These are phyloP conservation scores for Polytolypa hystricis DNA, from an alignment of 2,329 filamentous ascomycete species.

Conservation along the genomic window DNA sequence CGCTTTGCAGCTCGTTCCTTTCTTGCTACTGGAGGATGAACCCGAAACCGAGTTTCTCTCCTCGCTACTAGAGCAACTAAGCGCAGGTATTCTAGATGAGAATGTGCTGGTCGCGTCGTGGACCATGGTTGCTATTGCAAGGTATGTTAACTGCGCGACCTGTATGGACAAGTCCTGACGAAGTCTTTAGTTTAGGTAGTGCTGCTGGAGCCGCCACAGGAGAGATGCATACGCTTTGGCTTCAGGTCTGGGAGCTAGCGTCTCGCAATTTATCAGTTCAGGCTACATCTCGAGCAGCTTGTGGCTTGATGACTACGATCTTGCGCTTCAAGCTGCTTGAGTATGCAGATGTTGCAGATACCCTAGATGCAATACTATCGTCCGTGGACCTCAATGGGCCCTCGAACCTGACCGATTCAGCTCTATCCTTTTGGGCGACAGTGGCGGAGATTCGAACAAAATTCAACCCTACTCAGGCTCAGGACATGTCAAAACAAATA, in stretches of 20 bases:
- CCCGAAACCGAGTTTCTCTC: conserved; percentile 43
- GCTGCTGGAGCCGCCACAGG: conserved; percentile 25
- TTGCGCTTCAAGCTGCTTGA: conserved; percentile 55
- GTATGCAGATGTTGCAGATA: conserved; percentile 56
- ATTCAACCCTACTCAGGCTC: conserved; percentile 57
- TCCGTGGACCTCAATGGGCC: conserved; percentile 76
- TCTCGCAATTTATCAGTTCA: conserved; percentile 59
- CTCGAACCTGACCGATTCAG: conserved; percentile 65
- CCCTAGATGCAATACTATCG: conserved; percentile 60
- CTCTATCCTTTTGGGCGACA: conserved; percentile 59
- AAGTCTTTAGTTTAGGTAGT: conserved; percentile 21
- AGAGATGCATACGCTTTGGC: conserved; percentile 48
- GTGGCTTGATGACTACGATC: conserved; percentile 59
- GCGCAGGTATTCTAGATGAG: conserved; percentile 56
- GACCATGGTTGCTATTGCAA: conserved; percentile 72
- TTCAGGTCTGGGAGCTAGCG: conserved; percentile 63
- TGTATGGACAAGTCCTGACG: conserved; percentile 7
- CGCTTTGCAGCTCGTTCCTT: conserved; percentile 46
- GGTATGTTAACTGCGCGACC: conserved; percentile 41
- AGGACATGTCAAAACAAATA: conserved; percentile 57
- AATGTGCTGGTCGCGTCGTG: conserved; percentile 58
- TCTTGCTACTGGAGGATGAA: conserved; percentile 35
- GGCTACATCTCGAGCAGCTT: conserved; percentile 64
- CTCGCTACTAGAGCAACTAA: conserved; percentile 48
- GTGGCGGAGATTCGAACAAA: conserved; percentile 56